phyloP scores from a whole-genome alignment of 2,329 filamentous ascomycete species.

The Tetracladium maxilliforme region DNA sequence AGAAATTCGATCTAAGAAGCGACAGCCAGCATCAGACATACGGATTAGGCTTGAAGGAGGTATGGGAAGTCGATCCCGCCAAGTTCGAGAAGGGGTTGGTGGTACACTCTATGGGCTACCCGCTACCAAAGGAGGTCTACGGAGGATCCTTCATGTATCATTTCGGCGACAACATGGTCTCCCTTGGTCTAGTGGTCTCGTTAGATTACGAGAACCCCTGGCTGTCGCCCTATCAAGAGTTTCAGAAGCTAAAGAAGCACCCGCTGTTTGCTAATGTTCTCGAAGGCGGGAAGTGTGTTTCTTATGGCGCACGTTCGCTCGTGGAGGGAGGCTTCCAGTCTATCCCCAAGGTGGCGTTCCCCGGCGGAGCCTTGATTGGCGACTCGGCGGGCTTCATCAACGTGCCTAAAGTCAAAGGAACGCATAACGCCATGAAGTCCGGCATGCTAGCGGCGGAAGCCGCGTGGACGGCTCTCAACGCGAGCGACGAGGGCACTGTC shows the following conservation, averaged over 20 bases:
- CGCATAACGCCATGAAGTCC: slow-evolving; percentile 93
- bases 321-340: slow-evolving; percentile 96
- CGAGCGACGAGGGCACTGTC: slow-evolving; percentile 48
- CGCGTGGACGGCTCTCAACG: slow-evolving; percentile 60
- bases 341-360: slow-evolving; percentile 93
- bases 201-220: slow-evolving; percentile 95
- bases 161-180: slow-evolving; percentile 94
- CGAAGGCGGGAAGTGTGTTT: slow-evolving; percentile 96
- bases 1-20: slow-evolving; percentile 79
- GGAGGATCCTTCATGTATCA: slow-evolving; percentile 99
- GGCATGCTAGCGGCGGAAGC: slow-evolving; percentile 94
- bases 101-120: slow-evolving; percentile 85
- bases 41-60: slow-evolving; percentile 85
- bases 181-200: slow-evolving; percentile 78
- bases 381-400: slow-evolving; percentile 96
- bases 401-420: slow-evolving; percentile 96
- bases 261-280: slow-evolving; percentile 75
- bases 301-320: slow-evolving; percentile 82
- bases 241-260: slow-evolving; percentile 97
- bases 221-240: slow-evolving; percentile 89
- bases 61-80: slow-evolving; percentile 89
- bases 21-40: slow-evolving; percentile 94
- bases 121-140: slow-evolving; percentile 76
- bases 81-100: slow-evolving; percentile 84
- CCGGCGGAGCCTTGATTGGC: slow-evolving; percentile 86